Evolutionary conservation across 345 rosid genomes (phyloP), one percentile per base, ranked within the genome.

Genomic region (Gossypium bickii): DNA sequence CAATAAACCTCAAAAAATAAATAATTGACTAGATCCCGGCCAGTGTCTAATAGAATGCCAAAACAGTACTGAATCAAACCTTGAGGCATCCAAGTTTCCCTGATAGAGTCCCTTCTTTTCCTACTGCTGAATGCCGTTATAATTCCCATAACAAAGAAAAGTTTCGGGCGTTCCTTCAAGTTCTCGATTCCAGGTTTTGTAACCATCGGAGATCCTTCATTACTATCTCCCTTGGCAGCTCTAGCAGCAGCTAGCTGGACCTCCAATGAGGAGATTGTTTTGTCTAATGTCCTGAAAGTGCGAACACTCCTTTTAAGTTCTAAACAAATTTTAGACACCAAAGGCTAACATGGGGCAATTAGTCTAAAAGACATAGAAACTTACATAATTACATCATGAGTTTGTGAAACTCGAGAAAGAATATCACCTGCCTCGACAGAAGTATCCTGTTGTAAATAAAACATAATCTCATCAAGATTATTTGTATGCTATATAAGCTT

Each of bases 381-480:
- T 86, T 88, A 93, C 99, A 85, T 78, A 86, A 93, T 91, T 65
- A 91, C 90, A 80, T 91, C 88, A 82, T 85, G 97, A 76, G 98
- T 90, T 84, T 91, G 96, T n/a, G 94, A 85, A 78, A 95, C 97
- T 82, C 83, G 94, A 76, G 96, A 95, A 77, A 89, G 83, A 80
- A 93, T 91, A 79, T 95, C 96, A 56, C 87, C 86, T 47, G 85
- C 83, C 85, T 78, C 83, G 34, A 78, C 74, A 70, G 78, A 88
- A 77, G 78, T 78, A 78, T 80, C 90, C 96, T 86, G 78, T 59
- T 70, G 81, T 41, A 75, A 12, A 20, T 41, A 75, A 16, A 12
- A 76, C 72, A 74, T 44, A 55, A 75, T 49, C 80, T 53, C 57
- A 44, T 69, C 61, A 78, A 72, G 71, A 74, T 49, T 55, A 20